Evolutionary conservation across 73 alveolate genomes (phyloP), one percentile per base, ranked within the genome.

Genomic region (Uronychia binucleata): DNA sequence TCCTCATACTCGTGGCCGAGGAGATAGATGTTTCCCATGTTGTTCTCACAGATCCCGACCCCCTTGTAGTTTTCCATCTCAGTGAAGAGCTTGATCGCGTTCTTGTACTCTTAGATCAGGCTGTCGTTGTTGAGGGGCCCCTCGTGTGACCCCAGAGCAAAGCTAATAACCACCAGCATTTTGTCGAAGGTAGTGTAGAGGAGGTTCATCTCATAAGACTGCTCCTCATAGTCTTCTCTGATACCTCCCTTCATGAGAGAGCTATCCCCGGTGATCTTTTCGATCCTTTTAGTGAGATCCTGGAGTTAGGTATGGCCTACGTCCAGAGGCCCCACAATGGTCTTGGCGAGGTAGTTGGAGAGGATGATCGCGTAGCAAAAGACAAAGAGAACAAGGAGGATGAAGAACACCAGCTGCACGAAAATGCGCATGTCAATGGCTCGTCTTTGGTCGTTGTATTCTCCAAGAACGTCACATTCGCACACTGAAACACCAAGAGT

Each of bases 21-120:
- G 29, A 67, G 78, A 67, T 13, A 67, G 30, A 67, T 67, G 32
- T 67, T 67, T 1, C 78, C 78, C 78, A 67, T 67, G 78, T 67
- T 67, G 30, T 67, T 67, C 78, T 67, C 78, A 67, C 78, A 67
- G 1, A 67, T 67, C 8, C 78, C 78, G 29, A 67, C 32, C 34
- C 78, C 78, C 26, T 67, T 46, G 67, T 46, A 5, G 19, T 46
- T 46, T 11, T 46, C 67, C 67, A 46, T 46, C 67, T 46, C 67
- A 11, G 5, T 46, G 19, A 46, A 46, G 5, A 46, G 67, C 67
- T 46, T 46, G 67, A 46, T 5, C 19, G 67, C 67, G n/a, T 46
- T 46, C 67, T 46, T 46, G 67, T 46, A 46, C 67, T 46, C 67
- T 5, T 46, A 5, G 19, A 46, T 46, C 5, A 19, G n/a, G 67